These are phyloP conservation scores for Magnusiomyces clavatus DNA, from an alignment of 1,139 yeast species.

Conservation along the genomic window DNA sequence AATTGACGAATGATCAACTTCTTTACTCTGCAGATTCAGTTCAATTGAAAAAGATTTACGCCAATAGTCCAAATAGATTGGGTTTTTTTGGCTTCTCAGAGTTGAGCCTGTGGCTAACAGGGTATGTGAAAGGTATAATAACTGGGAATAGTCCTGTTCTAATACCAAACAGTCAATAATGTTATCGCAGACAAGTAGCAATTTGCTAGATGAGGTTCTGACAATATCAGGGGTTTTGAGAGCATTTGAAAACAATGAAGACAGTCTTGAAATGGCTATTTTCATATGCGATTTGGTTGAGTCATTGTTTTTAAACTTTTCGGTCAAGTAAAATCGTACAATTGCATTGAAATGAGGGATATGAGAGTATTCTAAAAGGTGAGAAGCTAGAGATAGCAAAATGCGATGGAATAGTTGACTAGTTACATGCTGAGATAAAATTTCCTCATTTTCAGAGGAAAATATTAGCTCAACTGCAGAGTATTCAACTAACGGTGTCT, in stretches of 20 bases:
- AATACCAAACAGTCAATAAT: constrained; percentile 5
- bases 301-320: neutral
- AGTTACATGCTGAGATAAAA: neutral
- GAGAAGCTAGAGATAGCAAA: constrained; percentile 4
- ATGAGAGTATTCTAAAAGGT: constrained; percentile 4
- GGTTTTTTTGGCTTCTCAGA: constrained; percentile 7
- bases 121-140: constrained; percentile 18
- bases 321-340: constrained; percentile 6
- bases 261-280: neutral
- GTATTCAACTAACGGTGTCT: too few relatives aligned
- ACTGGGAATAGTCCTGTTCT: constrained; percentile 7
- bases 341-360: constrained; percentile 6
- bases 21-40: constrained; percentile 10
- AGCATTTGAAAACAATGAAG: constrained; percentile 5
- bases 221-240: constrained; percentile 5
- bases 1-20: constrained; percentile 8
- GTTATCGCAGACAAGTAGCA: constrained; percentile 9
- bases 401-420: constrained; percentile 9
- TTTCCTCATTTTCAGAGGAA: too few relatives aligned
- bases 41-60: constrained; percentile 17
- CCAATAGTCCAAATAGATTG: constrained; percentile 16
- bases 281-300: too few relatives aligned
- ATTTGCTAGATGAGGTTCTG: constrained; percentile 1
- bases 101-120: constrained; percentile 17
- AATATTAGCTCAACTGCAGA: too few relatives aligned